phyloP scores from a whole-genome alignment of 192 early-diverging fungal species.

The Lunasporangiospora selenospora region DNA sequence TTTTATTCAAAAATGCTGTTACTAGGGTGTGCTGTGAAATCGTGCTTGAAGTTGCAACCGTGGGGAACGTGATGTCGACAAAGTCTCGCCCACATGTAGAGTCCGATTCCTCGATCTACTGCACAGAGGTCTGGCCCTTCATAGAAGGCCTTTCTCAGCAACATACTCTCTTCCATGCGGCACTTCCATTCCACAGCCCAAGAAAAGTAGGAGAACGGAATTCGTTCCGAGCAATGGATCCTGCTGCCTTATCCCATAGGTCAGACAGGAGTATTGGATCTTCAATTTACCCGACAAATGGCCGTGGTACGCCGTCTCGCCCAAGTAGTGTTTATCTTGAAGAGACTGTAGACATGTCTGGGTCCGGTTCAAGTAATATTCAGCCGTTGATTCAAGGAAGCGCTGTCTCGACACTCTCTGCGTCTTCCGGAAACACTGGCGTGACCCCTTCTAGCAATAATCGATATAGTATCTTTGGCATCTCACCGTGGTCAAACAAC shows the following conservation, averaged over 20 bases:
- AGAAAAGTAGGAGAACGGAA: conserved; percentile 40
- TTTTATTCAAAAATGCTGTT: background rate
- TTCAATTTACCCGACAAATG: conserved; percentile 24
- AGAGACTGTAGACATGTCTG: conserved; percentile 15
- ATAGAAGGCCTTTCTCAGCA: conserved; percentile 32
- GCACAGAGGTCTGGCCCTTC: conserved; percentile 49
- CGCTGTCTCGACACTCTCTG: background rate
- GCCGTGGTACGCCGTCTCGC: conserved; percentile 38
- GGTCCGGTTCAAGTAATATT: background rate
- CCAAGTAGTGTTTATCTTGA: conserved; percentile 45
- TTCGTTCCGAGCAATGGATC: conserved; percentile 12
- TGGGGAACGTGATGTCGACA: conserved; percentile 41
- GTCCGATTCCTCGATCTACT: conserved; percentile 42
- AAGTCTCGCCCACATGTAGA: conserved; percentile 35
- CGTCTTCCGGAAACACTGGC: conserved; percentile 4
- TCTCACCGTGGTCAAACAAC: conserved; percentile 36
- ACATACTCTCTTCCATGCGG: conserved; percentile 19
- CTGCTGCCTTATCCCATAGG: background rate
- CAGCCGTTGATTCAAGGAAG: background rate
- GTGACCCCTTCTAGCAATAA: background rate
- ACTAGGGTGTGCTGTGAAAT: conserved; percentile 47
- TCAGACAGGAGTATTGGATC: conserved; percentile 9
- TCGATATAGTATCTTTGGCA: conserved; percentile 41
- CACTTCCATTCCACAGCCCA: conserved; percentile 33
- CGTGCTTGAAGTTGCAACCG: conserved; percentile 48